Evolutionary conservation across 1,139 yeast species (phyloP).

Genomic region (Starmera stellimalicola): DNA sequence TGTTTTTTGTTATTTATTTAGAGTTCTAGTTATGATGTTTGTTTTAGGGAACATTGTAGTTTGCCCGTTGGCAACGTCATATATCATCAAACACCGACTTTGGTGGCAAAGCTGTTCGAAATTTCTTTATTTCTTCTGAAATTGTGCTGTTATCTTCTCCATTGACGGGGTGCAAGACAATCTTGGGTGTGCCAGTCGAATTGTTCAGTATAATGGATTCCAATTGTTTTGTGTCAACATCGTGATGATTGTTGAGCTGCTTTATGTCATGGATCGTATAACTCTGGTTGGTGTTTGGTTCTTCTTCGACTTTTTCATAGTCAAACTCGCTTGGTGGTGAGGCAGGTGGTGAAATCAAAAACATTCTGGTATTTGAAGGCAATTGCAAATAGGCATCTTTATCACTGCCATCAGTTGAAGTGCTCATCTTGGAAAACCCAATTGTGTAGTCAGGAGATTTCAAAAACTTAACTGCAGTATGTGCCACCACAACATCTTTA

Average conservation of each 20-base stretch:
- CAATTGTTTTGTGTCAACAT: constrained; percentile 6
- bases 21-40: background rate
- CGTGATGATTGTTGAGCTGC: constrained; percentile 10
- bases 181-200: constrained; percentile 13
- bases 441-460: no score
- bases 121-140: constrained; percentile 14
- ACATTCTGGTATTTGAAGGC: constrained; percentile 24
- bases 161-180: constrained; percentile 15
- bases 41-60: background rate
- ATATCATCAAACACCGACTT: constrained; percentile 25
- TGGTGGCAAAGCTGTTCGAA: constrained; percentile 23
- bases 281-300: constrained; percentile 21
- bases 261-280: constrained; percentile 17
- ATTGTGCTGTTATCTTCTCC: constrained; percentile 18
- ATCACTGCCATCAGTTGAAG: no score
- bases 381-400: constrained; percentile 22
- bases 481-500: no score
- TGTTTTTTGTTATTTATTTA: background rate
- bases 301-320: constrained; percentile 26
- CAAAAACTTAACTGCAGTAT: no score
- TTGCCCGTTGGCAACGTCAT: constrained; percentile 8
- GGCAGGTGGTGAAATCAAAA: constrained; percentile 30
- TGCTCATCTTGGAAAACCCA: no score
- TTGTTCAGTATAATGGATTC: constrained; percentile 10
- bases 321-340: constrained; percentile 32